These are phyloP conservation scores for Phycomyces blakesleeanus DNA, from an alignment of 192 early-diverging fungal species.

Conservation along the genomic window DNA sequence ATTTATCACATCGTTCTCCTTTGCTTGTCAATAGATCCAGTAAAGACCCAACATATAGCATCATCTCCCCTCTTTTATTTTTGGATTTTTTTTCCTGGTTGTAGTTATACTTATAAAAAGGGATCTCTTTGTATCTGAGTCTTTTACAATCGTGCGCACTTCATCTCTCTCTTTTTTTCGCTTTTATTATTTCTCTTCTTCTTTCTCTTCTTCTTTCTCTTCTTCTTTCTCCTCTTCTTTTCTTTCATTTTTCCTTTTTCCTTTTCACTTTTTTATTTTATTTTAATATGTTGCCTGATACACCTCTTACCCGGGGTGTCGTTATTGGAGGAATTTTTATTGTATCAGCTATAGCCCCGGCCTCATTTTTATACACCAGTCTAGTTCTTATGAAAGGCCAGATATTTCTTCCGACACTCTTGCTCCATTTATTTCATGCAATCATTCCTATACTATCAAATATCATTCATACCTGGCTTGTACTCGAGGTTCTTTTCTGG, in stretches of 20 bases:
- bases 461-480: constrained; percentile 23
- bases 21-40: neutral
- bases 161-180: too few species aligned
- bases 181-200: too few species aligned
- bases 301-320: neutral
- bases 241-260: too few species aligned
- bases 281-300: neutral
- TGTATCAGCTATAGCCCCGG: neutral
- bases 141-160: too few species aligned
- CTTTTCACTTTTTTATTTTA: neutral
- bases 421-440: neutral
- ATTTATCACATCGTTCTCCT: neutral
- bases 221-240: too few species aligned
- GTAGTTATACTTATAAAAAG: neutral
- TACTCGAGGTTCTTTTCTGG: constrained; percentile 28
- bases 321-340: neutral
- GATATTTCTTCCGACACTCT: constrained; percentile 2
- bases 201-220: too few species aligned
- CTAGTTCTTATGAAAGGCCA: constrained; percentile 1
- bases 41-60: neutral
- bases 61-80: neutral
- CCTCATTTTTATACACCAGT: constrained; percentile 1
- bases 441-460: constrained; percentile 2
- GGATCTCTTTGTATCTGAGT: neutral
- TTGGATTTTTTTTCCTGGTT: neutral